Evolutionary conservation across 768 basidiomycete genomes (phyloP).

Genomic region (Panaeolus cyanescens): DNA sequence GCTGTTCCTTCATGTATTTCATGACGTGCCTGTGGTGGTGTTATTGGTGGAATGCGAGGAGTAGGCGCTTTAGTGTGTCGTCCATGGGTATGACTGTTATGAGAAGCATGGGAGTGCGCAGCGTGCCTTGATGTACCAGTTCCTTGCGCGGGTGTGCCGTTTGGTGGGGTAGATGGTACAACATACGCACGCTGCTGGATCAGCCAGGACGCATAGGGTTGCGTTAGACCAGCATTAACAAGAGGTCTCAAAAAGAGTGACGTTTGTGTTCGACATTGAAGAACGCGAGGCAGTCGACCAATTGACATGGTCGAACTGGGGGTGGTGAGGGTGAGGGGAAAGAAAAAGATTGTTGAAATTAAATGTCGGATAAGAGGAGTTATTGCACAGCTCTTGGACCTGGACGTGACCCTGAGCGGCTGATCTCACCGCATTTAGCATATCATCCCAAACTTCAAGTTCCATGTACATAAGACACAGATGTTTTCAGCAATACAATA

Average conservation of each 20-base stretch:
- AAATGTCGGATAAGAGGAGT: neutral
- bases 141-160: neutral
- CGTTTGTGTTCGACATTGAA: neutral
- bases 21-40: constrained; percentile 30
- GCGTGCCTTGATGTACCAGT: neutral
- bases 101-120: neutral
- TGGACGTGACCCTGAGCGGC: no score
- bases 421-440: no score
- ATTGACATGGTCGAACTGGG: neutral
- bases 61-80: neutral
- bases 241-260: neutral
- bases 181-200: neutral
- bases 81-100: neutral
- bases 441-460: no score
- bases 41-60: constrained; percentile 8
- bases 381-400: neutral
- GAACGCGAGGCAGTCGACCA: neutral
- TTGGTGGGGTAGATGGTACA: neutral
- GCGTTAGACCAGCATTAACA: neutral
- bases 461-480: no score
- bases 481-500: no score
- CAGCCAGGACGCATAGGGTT: neutral
- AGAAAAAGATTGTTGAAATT: neutral
- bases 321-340: neutral
- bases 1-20: constrained; percentile 45